Conservation (phyloP, 352 stramenopile species). For the Phytopythium oedochilum region DNA sequence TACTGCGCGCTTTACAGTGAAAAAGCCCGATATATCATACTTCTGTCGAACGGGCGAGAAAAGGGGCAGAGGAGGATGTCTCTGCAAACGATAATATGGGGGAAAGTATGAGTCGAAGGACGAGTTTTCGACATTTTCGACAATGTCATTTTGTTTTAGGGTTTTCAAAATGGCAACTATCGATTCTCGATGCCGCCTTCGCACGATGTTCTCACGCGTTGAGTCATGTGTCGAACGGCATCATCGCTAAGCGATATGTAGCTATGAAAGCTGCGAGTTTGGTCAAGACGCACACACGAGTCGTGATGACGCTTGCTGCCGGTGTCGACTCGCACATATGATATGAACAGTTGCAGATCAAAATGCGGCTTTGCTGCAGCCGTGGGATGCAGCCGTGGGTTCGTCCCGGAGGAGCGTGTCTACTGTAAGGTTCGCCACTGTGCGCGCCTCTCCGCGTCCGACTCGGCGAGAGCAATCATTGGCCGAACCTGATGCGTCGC, state of each 20-base stretch:
- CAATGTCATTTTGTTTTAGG: too few species aligned
- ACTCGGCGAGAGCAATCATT: constrained; percentile 1
- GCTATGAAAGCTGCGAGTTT: neutral
- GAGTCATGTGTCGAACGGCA: neutral
- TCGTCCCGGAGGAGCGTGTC: neutral
- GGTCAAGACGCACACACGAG: neutral
- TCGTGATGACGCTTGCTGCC: neutral
- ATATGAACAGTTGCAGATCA: neutral
- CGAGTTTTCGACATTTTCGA: too few species aligned
- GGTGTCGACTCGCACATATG: neutral
- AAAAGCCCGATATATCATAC: constrained; percentile 6
- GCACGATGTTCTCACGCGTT: too few species aligned
- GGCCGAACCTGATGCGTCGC: neutral
- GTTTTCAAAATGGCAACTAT: too few species aligned
- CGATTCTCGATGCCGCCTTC: too few species aligned
- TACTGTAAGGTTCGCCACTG: neutral
- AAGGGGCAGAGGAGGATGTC: neutral
- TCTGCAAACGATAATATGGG: too few species aligned
- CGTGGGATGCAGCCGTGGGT: neutral
- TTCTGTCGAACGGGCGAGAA: too few species aligned
- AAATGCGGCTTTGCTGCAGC: neutral
- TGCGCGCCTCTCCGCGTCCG: neutral
- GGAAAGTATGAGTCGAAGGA: too few species aligned
- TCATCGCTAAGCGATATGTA: neutral
- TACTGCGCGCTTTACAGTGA: neutral